These are phyloP conservation scores for Phaffia australis DNA, from an alignment of 768 basidiomycete species.

Conservation along the genomic window DNA sequence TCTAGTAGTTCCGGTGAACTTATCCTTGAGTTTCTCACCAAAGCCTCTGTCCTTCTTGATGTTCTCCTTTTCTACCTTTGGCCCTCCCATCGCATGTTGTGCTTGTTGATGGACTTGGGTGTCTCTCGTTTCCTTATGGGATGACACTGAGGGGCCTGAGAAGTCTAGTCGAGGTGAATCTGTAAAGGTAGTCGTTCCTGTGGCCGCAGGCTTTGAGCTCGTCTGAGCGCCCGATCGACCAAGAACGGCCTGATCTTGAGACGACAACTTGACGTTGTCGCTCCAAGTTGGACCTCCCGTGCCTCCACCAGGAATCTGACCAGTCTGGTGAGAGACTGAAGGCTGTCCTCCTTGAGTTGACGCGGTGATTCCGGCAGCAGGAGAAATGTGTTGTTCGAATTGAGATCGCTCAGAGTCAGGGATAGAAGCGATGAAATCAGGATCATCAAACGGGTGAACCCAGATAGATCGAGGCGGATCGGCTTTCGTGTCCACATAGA, in stretches of 20 bases:
- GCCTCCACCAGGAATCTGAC: not conserved
- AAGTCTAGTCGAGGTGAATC: no score
- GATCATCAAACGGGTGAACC: slow-evolving; percentile 63
- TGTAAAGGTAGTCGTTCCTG: not conserved
- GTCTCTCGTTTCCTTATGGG: not conserved
- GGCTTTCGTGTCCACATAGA: slow-evolving; percentile 56
- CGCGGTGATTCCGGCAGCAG: not conserved
- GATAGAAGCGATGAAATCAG: slow-evolving; percentile 50
- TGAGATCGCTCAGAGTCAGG: slow-evolving; percentile 42
- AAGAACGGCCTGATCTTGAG: not conserved
- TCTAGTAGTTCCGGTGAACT: slow-evolving; percentile 50
- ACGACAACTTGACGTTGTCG: not conserved
- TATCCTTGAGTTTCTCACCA: slow-evolving; percentile 53
- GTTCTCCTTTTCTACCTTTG: slow-evolving; percentile 21
- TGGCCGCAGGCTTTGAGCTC: not conserved
- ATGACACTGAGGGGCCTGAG: no score
- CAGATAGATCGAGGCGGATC: slow-evolving; percentile 58
- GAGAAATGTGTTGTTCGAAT: not conserved
- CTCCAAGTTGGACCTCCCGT: no score
- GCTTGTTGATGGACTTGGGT: not conserved
- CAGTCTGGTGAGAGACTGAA: not conserved
- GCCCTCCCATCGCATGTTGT: not conserved
- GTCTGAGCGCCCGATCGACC: no score
- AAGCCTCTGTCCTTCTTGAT: slow-evolving; percentile 38
- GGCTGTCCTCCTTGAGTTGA: not conserved